phyloP scores from a whole-genome alignment of 2,329 filamentous ascomycete species.

The Fusarium solani-melongenae region DNA sequence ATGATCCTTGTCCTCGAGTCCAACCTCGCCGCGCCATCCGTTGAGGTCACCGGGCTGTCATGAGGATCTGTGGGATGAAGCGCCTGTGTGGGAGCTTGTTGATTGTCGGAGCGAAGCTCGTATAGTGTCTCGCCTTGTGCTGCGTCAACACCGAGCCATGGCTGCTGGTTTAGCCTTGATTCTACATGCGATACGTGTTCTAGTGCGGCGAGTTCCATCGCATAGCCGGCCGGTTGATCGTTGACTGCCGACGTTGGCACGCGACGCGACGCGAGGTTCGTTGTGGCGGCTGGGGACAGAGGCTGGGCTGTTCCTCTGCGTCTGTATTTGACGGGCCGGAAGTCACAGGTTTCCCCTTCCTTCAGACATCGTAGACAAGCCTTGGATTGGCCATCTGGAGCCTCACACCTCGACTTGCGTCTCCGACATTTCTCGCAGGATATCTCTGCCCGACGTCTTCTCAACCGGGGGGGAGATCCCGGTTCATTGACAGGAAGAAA shows the following conservation, averaged over 20 bases:
- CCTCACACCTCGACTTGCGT: background rate
- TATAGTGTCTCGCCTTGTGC: background rate
- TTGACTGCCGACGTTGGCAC: background rate
- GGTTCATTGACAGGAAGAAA: background rate
- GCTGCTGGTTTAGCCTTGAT: background rate
- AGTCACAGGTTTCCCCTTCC: background rate
- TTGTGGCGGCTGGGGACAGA: background rate
- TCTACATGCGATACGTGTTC: background rate
- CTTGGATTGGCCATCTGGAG: background rate
- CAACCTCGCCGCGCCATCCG: background rate
- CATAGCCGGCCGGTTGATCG: background rate
- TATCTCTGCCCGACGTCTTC: background rate
- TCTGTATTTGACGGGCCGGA: background rate
- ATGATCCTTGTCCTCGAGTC: background rate
- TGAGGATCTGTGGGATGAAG: background rate
- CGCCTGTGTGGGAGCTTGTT: background rate
- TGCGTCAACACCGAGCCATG: background rate
- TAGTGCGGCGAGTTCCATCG: background rate
- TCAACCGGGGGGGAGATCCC: background rate
- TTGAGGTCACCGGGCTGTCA: background rate
- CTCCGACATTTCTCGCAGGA: background rate
- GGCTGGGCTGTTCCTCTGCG: background rate
- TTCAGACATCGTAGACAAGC: background rate
- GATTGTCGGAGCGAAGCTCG: background rate
- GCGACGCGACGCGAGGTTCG: background rate